Percentiles rank a stretch among this genome's conserved stretches.
Conservation (phyloP, 2,329 filamentous ascomycete genomes). For the Diaporthe eres region DNA sequence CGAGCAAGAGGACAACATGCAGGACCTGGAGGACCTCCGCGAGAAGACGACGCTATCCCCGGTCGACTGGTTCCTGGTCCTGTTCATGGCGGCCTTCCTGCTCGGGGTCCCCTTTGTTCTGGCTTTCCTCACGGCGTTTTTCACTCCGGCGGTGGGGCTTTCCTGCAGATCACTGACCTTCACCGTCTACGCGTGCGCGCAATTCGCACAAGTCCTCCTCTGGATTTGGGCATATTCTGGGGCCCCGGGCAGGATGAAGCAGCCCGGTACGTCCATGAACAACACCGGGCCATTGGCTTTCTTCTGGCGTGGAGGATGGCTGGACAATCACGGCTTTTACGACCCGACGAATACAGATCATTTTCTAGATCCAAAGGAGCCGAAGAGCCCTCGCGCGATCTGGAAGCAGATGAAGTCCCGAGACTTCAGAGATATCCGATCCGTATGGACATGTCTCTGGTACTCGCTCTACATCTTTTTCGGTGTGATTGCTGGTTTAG, state of each 20-base stretch:
- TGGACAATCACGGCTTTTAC: slow-evolving; percentile 44
- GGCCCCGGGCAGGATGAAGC: slow-evolving; percentile 1
- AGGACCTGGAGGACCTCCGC: slow-evolving; percentile 42
- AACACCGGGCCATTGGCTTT: slow-evolving; percentile 16
- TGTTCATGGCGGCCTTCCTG: slow-evolving; percentile 42
- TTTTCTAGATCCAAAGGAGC: slow-evolving; percentile 33
- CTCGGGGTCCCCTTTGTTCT: slow-evolving; percentile 44
- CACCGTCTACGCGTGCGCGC: slow-evolving; percentile 42
- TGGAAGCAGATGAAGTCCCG: background rate
- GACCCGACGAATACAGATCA: slow-evolving; percentile 42
- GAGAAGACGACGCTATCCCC: slow-evolving; percentile 39
- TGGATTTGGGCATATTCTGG: slow-evolving; percentile 48
- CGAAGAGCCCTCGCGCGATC: background rate
- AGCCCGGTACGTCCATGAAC: background rate
- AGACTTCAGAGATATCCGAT: slow-evolving; percentile 12
- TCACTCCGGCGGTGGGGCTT: slow-evolving; percentile 45
- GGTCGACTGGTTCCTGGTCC: slow-evolving; percentile 43
- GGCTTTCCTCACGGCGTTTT: slow-evolving; percentile 46
- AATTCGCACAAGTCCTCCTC: slow-evolving; percentile 43
- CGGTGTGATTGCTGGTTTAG: slow-evolving; percentile 59
- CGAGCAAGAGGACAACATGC: slow-evolving; percentile 34
- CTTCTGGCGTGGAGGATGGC: slow-evolving; percentile 44
- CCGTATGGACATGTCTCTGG: slow-evolving; percentile 42
- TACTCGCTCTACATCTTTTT: slow-evolving; percentile 43
- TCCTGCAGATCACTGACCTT: slow-evolving; percentile 47